Evolutionary conservation across 441 rosid species (phyloP).

Genomic region (Croton laevigatus): DNA sequence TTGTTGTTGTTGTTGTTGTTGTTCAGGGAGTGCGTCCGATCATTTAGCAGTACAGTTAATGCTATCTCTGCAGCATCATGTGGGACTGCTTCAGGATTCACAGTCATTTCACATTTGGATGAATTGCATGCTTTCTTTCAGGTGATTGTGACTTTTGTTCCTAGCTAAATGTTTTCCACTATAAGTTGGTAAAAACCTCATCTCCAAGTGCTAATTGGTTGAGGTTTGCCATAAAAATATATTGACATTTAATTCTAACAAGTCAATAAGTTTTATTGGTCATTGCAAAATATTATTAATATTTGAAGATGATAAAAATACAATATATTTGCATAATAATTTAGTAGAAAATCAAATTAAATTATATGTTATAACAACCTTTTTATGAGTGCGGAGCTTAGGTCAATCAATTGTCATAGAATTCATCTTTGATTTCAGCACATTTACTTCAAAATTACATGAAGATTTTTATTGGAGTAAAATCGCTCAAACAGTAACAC

Average conservation of each 20-base stretch:
- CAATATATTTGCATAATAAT: too few species aligned
- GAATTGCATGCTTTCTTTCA: conserved; percentile 57
- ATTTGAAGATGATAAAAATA: too few species aligned
- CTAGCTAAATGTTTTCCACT: conserved; percentile 3
- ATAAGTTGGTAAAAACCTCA: not conserved
- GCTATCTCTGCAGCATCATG: conserved; percentile 52
- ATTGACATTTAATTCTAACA: too few species aligned
- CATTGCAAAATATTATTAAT: too few species aligned
- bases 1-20: too few species aligned
- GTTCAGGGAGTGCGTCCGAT: conserved; percentile 75
- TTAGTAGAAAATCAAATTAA: too few species aligned
- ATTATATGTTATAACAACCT: not conserved
- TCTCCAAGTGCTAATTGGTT: not conserved
- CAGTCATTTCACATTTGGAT: conserved; percentile 46
- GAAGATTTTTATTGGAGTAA: not conserved
- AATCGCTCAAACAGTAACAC: not conserved
- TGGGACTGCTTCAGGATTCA: conserved; percentile 59
- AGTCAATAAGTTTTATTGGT: too few species aligned
- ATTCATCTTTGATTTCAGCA: not conserved
- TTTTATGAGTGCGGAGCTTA: not conserved
- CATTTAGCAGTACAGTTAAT: conserved; percentile 44
- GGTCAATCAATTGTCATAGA: not conserved
- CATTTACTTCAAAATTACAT: not conserved
- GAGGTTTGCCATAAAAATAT: not conserved
- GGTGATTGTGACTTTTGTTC: conserved; percentile 41